A percentile compares a stretch with the other conserved stretches of the same genome.
Evolutionary conservation across 1,284 basidiomycete species (phyloP).

Genomic region (Macrocystidia cucumis): DNA sequence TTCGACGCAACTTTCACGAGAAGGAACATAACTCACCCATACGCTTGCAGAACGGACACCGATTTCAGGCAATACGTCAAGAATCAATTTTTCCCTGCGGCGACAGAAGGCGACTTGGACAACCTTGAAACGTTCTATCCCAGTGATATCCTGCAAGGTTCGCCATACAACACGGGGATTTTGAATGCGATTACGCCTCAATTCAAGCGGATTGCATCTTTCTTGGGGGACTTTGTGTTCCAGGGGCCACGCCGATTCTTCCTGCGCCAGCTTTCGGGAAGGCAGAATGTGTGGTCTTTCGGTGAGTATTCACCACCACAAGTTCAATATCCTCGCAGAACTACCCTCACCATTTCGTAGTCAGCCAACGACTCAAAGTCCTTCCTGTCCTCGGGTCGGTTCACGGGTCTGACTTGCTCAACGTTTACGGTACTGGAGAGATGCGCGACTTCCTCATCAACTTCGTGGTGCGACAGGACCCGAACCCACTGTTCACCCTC

Average conservation of each 20-base stretch:
- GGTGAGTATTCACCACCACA: conserved; percentile 29
- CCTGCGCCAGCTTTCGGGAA: conserved; percentile 29
- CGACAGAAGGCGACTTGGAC: conserved; percentile 20
- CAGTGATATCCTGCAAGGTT: conserved; percentile 33
- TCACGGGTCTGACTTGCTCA: conserved; percentile 32
- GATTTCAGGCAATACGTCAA: conserved; percentile 26
- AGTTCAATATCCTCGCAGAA: not conserved
- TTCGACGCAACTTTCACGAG: not conserved
- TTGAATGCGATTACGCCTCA: conserved; percentile 38
- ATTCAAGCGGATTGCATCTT: conserved; percentile 44
- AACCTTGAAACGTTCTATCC: conserved; percentile 32
- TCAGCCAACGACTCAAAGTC: conserved; percentile 23
- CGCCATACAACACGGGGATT: conserved; percentile 41
- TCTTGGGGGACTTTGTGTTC: conserved; percentile 46
- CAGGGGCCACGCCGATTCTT: conserved; percentile 48
- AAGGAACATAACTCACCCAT: not conserved
- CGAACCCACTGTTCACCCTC: conserved; percentile 29
- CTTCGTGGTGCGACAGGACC: conserved; percentile 36
- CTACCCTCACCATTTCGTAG: not conserved
- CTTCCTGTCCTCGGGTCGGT: conserved; percentile 36
- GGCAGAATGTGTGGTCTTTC: conserved; percentile 40
- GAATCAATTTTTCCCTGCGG: conserved; percentile 22
- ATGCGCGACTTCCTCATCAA: conserved; percentile 32
- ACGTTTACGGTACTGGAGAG: conserved; percentile 28
- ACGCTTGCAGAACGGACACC: conserved; percentile 10